Evolutionary conservation across 192 early-diverging fungal species (phyloP), one percentile per base, ranked within the genome.

Genomic region (Backusella tuberculispora): DNA sequence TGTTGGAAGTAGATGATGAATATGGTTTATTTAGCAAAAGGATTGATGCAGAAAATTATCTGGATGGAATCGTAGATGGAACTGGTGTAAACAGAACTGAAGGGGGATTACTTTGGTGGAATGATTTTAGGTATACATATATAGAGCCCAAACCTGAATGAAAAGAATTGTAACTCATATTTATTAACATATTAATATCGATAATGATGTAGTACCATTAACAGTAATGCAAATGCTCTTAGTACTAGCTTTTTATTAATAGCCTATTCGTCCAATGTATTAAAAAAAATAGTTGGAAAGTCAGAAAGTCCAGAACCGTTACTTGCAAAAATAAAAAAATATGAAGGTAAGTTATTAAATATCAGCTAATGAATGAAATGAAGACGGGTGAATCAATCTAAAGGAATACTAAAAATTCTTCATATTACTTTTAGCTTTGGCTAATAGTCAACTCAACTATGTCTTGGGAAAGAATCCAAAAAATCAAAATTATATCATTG

Each of bases 401-500:
- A 21, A 64, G 17, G 41, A 40, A 42, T 24, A 6, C 69, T 24
- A 74, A 37, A 34, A 19, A 37, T 12, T 67, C 46, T 73, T 38
- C 21, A 14, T 13, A 24, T 38, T 26, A 70, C 56, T 19, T 38
- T 17, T 37, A 66, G 63, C 38, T 8, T 71, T 79, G n/a, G 81
- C 85, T 19, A 6, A 77, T 0, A 56, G 63, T 8, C 87, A 89
- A 72, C 74, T 86, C 40, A 66, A 86, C 37, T 89, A 89, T 21
- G 26, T 83, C 8, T 60, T 89, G 34, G 88, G 88, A 19, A 73
- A 84, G 38, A 89, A 89, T 53, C 87, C 88, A 0, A 43, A 65
- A 66, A 46, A 63, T 12, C 67, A 69, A 50, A 76, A 69, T 6
- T 88, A 86, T 73, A 66, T 88, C 43, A 81, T 88, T 21, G 88